Conservation (phyloP, 2,329 filamentous ascomycete species). For the Metarhizium guizhouense region DNA sequence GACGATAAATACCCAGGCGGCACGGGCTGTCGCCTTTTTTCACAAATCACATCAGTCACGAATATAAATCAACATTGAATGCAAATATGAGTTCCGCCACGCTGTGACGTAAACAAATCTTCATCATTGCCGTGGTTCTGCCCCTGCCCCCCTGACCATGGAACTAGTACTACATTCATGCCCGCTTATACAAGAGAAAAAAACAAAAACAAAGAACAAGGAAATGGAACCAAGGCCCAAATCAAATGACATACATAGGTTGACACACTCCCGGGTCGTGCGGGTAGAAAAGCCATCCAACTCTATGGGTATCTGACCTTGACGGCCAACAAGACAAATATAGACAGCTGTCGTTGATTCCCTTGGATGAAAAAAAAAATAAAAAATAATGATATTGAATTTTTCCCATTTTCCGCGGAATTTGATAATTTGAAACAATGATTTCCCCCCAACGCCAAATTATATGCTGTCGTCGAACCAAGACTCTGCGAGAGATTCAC, state of each 20-base stretch:
- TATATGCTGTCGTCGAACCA: conserved; percentile 24
- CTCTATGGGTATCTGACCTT: conserved; percentile 14
- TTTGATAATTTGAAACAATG: background rate
- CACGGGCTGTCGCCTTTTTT: too few species aligned
- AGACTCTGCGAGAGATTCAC: conserved; percentile 23
- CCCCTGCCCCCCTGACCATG: background rate
- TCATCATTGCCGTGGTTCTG: background rate
- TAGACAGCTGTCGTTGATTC: background rate
- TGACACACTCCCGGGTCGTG: background rate
- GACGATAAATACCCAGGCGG: too few species aligned
- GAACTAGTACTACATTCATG: conserved; percentile 4
- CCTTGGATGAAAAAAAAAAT: background rate
- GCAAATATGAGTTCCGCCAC: too few species aligned
- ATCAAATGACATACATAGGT: background rate
- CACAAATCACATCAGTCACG: too few species aligned
- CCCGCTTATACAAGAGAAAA: conserved; percentile 10
- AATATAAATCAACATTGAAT: too few species aligned
- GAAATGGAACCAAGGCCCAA: background rate
- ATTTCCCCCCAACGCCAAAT: conserved; percentile 7
- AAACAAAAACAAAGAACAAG: conserved; percentile 4
- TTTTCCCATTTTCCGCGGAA: too few species aligned
- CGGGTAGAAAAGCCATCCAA: conserved; percentile 12
- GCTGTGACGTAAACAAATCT: background rate
- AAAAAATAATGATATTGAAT: background rate
- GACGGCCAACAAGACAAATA: conserved; percentile 7